Evolutionary conservation across 768 basidiomycete species (phyloP).

Genomic region (button mushroom (Agaricus bisporus)): DNA sequence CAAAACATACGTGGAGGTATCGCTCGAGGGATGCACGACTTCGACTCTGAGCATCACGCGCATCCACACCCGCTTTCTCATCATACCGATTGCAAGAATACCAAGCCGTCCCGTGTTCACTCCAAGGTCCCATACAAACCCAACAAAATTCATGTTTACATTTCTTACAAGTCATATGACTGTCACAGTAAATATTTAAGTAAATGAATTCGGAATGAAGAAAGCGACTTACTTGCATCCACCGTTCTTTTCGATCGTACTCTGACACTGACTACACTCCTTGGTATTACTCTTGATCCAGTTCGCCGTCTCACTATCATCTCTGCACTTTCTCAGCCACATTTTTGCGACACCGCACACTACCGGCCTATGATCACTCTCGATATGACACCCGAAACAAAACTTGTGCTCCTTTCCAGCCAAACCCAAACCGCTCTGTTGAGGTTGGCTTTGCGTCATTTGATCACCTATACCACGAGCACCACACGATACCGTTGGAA

Average conservation of each 20-base stretch:
- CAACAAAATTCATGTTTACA: conserved; percentile 99
- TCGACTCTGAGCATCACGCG: conserved; percentile 86
- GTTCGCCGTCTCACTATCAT: conserved; percentile 97
- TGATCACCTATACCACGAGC: conserved; percentile 42
- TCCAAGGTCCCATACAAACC: conserved; percentile 99
- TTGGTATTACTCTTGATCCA: conserved; percentile 99
- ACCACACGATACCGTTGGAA: conserved; percentile 87
- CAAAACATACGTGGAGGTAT: conserved; percentile 80
- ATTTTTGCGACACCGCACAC: conserved; percentile 83
- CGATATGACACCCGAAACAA: conserved; percentile 91
- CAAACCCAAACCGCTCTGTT: conserved; percentile 20
- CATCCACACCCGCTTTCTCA: conserved; percentile 82
- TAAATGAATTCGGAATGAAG: not conserved
- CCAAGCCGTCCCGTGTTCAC: conserved; percentile 95
- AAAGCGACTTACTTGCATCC: conserved; percentile 88
- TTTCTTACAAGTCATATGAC: conserved; percentile 99
- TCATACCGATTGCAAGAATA: conserved; percentile 98
- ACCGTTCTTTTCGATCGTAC: conserved; percentile 99
- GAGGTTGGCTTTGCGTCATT: conserved; percentile 25
- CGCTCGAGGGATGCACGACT: conserved; percentile 89
- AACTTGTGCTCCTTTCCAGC: conserved; percentile 63
- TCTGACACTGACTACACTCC: conserved; percentile 93
- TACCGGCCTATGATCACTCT: conserved; percentile 88
- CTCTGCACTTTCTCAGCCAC: conserved; percentile 96
- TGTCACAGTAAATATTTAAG: conserved; percentile 25